phyloP scores from a whole-genome alignment of 768 basidiomycete genomes.

The Leccinum disarticulatum region DNA sequence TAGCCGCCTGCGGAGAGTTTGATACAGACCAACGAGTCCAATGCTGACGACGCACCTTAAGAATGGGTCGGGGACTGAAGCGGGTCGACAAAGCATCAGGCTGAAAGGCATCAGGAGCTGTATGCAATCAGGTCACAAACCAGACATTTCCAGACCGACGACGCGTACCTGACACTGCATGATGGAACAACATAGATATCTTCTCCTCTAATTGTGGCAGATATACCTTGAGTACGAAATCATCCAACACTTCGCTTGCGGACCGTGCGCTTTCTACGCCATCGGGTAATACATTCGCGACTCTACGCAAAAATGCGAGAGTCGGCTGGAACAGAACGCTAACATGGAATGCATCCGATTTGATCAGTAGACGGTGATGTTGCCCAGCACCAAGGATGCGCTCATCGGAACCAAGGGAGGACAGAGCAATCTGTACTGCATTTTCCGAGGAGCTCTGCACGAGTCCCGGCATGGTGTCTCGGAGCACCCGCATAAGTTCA shows the following conservation, averaged over 20 bases:
- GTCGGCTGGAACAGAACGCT: slow-evolving; percentile 94
- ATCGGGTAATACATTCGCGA: slow-evolving; percentile 70
- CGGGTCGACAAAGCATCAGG: slow-evolving; percentile 68
- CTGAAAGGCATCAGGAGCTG: slow-evolving; percentile 85
- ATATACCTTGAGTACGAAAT: slow-evolving; percentile 91
- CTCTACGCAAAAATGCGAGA: slow-evolving; percentile 74
- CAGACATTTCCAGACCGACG: background rate
- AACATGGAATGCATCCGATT: slow-evolving; percentile 93
- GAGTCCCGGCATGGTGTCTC: slow-evolving; percentile 91
- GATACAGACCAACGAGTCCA: background rate
- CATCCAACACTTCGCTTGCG: slow-evolving; percentile 77
- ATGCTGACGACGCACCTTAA: slow-evolving; percentile 54
- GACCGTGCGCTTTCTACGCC: slow-evolving; percentile 64
- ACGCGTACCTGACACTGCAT: slow-evolving; percentile 69
- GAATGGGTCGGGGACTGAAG: slow-evolving; percentile 70
- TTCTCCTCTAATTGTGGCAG: slow-evolving; percentile 95
- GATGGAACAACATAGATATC: slow-evolving; percentile 82
- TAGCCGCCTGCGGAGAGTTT: slow-evolving; percentile 61
- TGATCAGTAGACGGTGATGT: slow-evolving; percentile 82
- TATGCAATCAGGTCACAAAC: slow-evolving; percentile 4
- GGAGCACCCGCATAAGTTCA: slow-evolving; percentile 76
- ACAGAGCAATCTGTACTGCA: slow-evolving; percentile 56
- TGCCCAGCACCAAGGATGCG: slow-evolving; percentile 69
- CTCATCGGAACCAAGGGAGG: slow-evolving; percentile 68
- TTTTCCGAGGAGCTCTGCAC: slow-evolving; percentile 70